phyloP scores from a whole-genome alignment of 2,329 filamentous ascomycete genomes.

The Dothiorella sarmentorum region DNA sequence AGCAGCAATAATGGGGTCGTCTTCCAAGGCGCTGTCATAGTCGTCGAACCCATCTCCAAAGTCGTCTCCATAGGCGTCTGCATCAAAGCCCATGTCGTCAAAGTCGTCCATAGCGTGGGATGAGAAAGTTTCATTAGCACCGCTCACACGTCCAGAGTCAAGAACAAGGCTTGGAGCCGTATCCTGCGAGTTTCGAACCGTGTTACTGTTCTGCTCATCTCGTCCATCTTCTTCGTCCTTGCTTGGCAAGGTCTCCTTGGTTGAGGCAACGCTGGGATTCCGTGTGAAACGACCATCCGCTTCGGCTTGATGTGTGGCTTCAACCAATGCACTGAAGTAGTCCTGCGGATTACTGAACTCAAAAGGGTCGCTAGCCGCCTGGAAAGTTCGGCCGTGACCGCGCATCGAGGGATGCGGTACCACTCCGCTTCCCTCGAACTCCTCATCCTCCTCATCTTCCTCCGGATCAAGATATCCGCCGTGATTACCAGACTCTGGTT shows the following conservation, averaged over 20 bases:
- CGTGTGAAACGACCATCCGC: slow-evolving; percentile 72
- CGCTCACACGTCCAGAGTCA: slow-evolving; percentile 49
- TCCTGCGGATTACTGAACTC: slow-evolving; percentile 56
- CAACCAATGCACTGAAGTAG: slow-evolving; percentile 81
- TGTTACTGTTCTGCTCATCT: slow-evolving; percentile 28
- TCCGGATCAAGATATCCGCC: no score
- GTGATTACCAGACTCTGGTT: not conserved
- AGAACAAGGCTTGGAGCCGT: slow-evolving; percentile 44
- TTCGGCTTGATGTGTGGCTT: slow-evolving; percentile 73
- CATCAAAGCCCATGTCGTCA: slow-evolving; percentile 51
- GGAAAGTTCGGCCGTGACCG: slow-evolving; percentile 30
- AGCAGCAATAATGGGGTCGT: slow-evolving; percentile 89
- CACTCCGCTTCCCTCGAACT: not conserved
- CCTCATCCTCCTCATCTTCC: not conserved
- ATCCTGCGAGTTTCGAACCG: slow-evolving; percentile 25
- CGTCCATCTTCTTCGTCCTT: slow-evolving; percentile 24
- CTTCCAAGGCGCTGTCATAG: slow-evolving; percentile 46
- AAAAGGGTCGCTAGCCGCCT: slow-evolving; percentile 29
- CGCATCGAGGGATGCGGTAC: slow-evolving; percentile 14
- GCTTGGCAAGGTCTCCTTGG: slow-evolving; percentile 26
- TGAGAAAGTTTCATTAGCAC: slow-evolving; percentile 24
- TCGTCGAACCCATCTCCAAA: slow-evolving; percentile 52
- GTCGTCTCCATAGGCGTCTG: slow-evolving; percentile 48
- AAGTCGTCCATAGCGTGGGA: slow-evolving; percentile 16
- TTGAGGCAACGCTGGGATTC: slow-evolving; percentile 46